A percentile compares a stretch with the other conserved stretches of the same genome.
These are phyloP conservation scores for Erodium moschatum DNA, from an alignment of 441 rosid species.

Conservation along the genomic window DNA sequence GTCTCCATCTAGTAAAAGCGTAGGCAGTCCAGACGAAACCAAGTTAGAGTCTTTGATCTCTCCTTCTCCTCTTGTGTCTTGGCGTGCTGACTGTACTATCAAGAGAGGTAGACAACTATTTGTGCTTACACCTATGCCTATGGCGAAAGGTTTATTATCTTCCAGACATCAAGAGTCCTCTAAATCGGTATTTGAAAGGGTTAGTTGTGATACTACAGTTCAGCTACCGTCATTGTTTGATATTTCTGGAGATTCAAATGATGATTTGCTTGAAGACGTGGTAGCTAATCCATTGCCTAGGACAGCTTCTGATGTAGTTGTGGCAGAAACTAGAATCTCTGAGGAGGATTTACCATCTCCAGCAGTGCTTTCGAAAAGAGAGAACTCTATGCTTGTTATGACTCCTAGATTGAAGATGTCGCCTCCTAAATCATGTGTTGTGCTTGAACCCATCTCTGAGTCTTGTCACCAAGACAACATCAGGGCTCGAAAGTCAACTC, in stretches of 20 bases:
- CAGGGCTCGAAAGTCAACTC: slow-evolving; percentile 39
- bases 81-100: slow-evolving; percentile 56
- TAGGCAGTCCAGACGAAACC: slow-evolving; percentile 55
- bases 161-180: slow-evolving; percentile 35
- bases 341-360: slow-evolving; percentile 35
- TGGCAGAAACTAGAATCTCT: slow-evolving; percentile 18
- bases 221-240: slow-evolving; percentile 29
- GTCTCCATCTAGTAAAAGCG: slow-evolving; percentile 22
- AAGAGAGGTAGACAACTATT: slow-evolving; percentile 68
- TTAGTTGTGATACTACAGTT: slow-evolving; percentile 22
- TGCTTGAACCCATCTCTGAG: slow-evolving; percentile 54
- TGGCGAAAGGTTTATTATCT: slow-evolving; percentile 41
- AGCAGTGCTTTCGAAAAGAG: slow-evolving; percentile 28
- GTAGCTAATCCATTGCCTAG: slow-evolving; percentile 26
- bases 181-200: slow-evolving; percentile 31
- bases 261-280: slow-evolving; percentile 31
- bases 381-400: slow-evolving; percentile 40
- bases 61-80: slow-evolving; percentile 84
- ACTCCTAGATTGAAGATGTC: slow-evolving; percentile 73
- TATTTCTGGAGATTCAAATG: slow-evolving; percentile 33
- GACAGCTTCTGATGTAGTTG: slow-evolving; percentile 28
- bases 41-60: slow-evolving; percentile 50
- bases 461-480: slow-evolving; percentile 26
- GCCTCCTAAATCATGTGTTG: slow-evolving; percentile 64
- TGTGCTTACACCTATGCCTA: slow-evolving; percentile 73